phyloP scores from a whole-genome alignment of 208 protist species.

The Angomonas deanei region DNA sequence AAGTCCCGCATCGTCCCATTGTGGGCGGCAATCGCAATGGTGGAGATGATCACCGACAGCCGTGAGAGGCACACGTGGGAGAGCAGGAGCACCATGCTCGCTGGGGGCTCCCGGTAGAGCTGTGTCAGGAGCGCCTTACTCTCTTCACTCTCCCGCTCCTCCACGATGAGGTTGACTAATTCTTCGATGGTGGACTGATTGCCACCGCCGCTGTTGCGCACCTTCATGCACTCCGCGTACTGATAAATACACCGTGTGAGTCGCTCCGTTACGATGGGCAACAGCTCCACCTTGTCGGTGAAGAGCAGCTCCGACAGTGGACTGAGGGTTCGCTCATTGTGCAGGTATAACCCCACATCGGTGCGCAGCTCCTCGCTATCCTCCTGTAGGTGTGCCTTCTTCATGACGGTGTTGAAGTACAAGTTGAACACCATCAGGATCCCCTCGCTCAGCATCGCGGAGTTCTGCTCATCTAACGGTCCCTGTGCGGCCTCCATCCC shows the following conservation, averaged over 20 bases:
- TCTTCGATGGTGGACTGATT: neutral
- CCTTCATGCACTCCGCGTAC: constrained; percentile 53
- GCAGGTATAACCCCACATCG: constrained; percentile 51
- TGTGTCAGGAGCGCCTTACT: neutral
- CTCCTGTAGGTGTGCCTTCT: constrained; percentile 60
- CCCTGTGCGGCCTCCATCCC: constrained; percentile 8
- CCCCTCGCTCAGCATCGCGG: constrained; percentile 20
- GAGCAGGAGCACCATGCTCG: constrained; percentile 38
- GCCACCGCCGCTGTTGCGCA: constrained; percentile 23
- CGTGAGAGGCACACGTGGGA: constrained; percentile 75
- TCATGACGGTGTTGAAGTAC: constrained; percentile 68
- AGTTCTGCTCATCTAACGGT: constrained; percentile 14
- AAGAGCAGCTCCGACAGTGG: constrained; percentile 80
- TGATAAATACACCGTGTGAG: constrained; percentile 47
- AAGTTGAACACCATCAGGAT: constrained; percentile 35
- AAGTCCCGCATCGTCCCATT: constrained; percentile 41
- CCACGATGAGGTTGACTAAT: neutral
- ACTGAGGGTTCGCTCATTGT: constrained; percentile 70
- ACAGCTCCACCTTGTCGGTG: constrained; percentile 55
- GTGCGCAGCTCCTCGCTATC: constrained; percentile 69
- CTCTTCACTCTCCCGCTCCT: neutral
- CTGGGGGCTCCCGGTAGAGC: neutral
- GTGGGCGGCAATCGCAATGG: constrained; percentile 67
- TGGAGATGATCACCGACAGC: constrained; percentile 77
- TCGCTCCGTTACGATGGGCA: constrained; percentile 35